A percentile compares a stretch with the other conserved stretches of the same genome.
Conservation (phyloP, 179 eudicot species). For the Pouteria campechiana region DNA sequence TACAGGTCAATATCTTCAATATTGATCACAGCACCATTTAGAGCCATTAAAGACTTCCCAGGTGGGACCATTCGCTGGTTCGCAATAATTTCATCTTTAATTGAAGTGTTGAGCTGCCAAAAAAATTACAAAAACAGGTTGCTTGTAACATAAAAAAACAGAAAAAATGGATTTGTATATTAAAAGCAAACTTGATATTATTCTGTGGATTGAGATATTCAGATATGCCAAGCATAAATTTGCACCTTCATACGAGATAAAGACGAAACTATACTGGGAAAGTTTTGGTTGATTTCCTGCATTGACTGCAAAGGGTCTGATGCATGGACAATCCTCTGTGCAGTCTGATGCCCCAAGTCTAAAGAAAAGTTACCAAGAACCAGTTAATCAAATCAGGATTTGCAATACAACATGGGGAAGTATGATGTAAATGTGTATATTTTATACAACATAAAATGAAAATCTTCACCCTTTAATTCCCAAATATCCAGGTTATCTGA, state of each 20-base stretch:
- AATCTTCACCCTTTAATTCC: conserved; percentile 82
- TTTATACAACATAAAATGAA: not conserved
- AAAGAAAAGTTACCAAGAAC: conserved; percentile 2
- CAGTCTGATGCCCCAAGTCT: conserved; percentile 99
- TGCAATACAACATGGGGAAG: too few species aligned
- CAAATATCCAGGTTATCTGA: conserved; percentile 97
- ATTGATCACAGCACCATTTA: conserved; percentile 87
- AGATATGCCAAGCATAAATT: not conserved
- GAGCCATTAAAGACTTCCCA: conserved; percentile 94
- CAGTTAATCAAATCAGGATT: not conserved
- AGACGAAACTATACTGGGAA: conserved; percentile 93
- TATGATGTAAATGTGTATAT: not conserved
- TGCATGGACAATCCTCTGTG: conserved; percentile 93
- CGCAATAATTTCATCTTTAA: conserved; percentile 92
- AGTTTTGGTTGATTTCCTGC: conserved; percentile 98
- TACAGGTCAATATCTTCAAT: conserved; percentile 93
- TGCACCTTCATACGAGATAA: conserved; percentile 92
- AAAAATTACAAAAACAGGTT: not conserved
- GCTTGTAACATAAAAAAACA: not conserved
- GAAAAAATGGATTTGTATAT: too few species aligned
- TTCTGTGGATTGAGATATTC: too few species aligned
- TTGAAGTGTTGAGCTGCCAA: conserved; percentile 80
- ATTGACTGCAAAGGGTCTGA: conserved; percentile 91
- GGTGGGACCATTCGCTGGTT: conserved; percentile 99
- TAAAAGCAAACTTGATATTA: too few species aligned